Evolutionary conservation across 345 rosid genomes (phyloP), one percentile per base, ranked within the genome.

Genomic region (Geranium rotundifolium): DNA sequence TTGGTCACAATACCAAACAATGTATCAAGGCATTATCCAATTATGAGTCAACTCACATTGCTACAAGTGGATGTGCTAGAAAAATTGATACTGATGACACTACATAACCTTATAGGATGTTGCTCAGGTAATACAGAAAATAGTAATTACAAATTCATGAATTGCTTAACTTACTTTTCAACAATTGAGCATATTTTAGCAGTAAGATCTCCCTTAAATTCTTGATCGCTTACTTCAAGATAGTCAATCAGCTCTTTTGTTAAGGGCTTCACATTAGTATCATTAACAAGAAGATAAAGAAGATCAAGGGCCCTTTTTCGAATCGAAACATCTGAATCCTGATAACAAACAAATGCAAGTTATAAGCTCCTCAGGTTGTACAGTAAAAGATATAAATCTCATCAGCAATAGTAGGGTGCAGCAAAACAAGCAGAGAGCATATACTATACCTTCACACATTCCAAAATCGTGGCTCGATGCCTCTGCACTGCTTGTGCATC

Each of bases 301-400:
- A 95, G 92, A 71, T 90, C 95, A 69, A 95, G 96, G 29, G 99
- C 96, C 76, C 97, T 81, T 86, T 95, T 95, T 68, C 91, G 85
- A 72, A 95, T 88, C 49, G 99, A 95, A 70, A 95, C 99, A 86
- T 95, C 99, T 67, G 85, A 80, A 74, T 90, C 99, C 99, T 95
- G 87, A 57, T 79, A 78, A 60, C 69, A 60, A 62, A 8, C 41
- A 67, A 77, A 60, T 67, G 64, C 46, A 81, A 60, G 62, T 72
- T 17, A 73, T 59, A 23, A 65, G 54, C 64, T 62, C 66, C 61
- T 67, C 54, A 49, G 29, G 20, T 52, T 58, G 31, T 27, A 57
- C 27, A 30, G 56, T 12, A 17, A 18, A 61, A 62, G 63, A 58
- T 34, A 41, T 27, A 23, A 19, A 8, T 18, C 63, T 65, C 46